Evolutionary conservation across 2,329 filamentous ascomycete species (phyloP).

Genomic region (Alternaria infectoria): DNA sequence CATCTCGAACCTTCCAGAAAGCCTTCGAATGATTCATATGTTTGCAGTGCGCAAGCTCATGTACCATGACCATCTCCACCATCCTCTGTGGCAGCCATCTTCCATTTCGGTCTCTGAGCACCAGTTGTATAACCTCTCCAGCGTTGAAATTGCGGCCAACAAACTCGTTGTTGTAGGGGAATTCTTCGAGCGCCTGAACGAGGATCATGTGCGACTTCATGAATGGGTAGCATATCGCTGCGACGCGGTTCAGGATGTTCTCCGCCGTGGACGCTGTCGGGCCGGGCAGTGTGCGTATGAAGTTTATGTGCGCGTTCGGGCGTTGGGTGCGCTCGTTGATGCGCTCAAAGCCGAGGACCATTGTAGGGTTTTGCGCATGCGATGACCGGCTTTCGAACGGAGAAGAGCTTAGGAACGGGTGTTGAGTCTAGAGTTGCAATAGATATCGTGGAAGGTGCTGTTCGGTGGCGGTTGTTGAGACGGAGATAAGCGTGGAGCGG

Average conservation of each 20-base stretch:
- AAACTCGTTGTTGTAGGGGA: constrained; percentile 80
- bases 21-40: constrained; percentile 87
- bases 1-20: constrained; percentile 81
- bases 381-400: neutral
- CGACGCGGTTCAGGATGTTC: constrained; percentile 47
- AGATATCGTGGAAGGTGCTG: neutral
- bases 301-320: constrained; percentile 79
- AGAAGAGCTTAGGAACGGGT: neutral
- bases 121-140: constrained; percentile 84
- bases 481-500: constrained; percentile 7
- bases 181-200: constrained; percentile 73
- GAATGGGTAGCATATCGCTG: constrained; percentile 75
- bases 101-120: constrained; percentile 71
- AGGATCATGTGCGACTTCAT: constrained; percentile 56
- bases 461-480: neutral
- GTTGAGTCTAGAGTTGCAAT: neutral
- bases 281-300: constrained; percentile 80
- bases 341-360: constrained; percentile 80
- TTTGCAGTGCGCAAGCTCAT: constrained; percentile 85
- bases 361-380: constrained; percentile 45
- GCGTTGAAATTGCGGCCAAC: constrained; percentile 90
- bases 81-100: constrained; percentile 81
- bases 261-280: constrained; percentile 46
- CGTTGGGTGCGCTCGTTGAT: constrained; percentile 77
- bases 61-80: constrained; percentile 96